Base-by-base conservation (phyloP, 2,329 filamentous ascomycete genomes). In the Tolypocladium amazonense region DNA sequence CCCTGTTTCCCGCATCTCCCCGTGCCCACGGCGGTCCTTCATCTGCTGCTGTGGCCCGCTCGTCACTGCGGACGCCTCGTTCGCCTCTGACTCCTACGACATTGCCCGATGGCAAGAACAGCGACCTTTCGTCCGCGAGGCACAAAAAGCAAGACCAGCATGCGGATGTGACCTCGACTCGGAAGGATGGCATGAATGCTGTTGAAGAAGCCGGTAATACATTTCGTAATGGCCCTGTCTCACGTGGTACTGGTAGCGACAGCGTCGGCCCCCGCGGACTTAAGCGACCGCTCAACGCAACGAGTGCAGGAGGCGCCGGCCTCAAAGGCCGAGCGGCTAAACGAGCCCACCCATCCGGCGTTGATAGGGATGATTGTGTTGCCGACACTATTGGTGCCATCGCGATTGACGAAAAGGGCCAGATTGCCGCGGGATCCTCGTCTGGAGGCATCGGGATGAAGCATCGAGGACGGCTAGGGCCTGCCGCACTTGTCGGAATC, bases 381-480 rank as follows among this genome's bases (percentile, higher is more conserved):
- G 95, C 88, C 3, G 94, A 99, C 76, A 99, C 94, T 15, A 92
- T 99, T 61, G 94, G 95, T 53, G 94, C 92, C 35, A 96, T 99
- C 69, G 94, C 92, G 14, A 87, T 99, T 63, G 94, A 99, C 69
- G 82, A 83, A 56, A 84, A 82, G 66, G 94, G 94, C 20, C 88
- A 88, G 61, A 96, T 99, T 69, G 93, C 95, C 5, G 94, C 93
- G 4, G 94, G 89, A 20, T 96, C 94, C 1, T 99, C 94, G 2
- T 99, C 95, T 20, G 94, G 94, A 7, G 94, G 94, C 1, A 99
- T 99, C 70, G 93, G 94, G 35, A 97, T 99, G 93, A 99, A 99
- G 71, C 92, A 96, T 72, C 85, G 86, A 62, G 95, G 94, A 7
- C 88, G 94, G 41, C 83, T 96, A 63, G 95, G 94, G 0, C 94